Evolutionary conservation across 352 stramenopile species (phyloP), one percentile per base, ranked within the genome.

Genomic region (Nothophytophthora sp.): DNA sequence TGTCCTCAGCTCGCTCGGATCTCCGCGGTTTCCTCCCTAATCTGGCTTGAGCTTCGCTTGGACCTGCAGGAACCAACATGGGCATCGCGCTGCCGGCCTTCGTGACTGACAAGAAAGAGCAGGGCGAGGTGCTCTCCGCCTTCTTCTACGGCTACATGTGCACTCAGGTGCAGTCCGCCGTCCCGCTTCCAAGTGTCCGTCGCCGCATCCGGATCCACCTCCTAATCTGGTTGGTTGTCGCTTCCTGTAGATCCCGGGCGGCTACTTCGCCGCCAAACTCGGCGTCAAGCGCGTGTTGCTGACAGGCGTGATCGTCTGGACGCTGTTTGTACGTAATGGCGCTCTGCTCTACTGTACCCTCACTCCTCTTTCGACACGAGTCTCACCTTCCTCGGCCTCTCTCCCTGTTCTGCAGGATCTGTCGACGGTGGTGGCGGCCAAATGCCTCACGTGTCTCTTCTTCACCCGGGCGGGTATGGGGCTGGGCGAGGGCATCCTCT

Each of bases 61-160:
- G 15, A 30, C 20, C 22, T n/a, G 22, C 48, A 90, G 80, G 80
- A 56, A 93, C 85, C 50, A 95, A 95, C 56, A 95, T 95, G 57
- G 82, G 85, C 42, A 91, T 95, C 36, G 82, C 83, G 29, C 70
- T 94, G 38, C 77, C 83, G 19, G 68, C 80, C 11, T 91, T 95
- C 46, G 68, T 92, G 15, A 63, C 70, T 38, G 68, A 79, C 63
- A 92, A 92, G 50, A 73, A 72, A 16, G 73, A 90, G 41, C 86
- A 95, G 51, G 83, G 86, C 0, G 77, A 90, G 52, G 70, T 95
- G 34, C 68, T 95, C 28, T 88, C 83, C 12, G 76, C 83, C 19
- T 95, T 95, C 60, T 95, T 92, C 64, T 95, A 92, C 36, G 86
- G 86, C 35, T 95, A 95, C 62, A 81, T 95, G 70, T 70, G 76